A percentile compares a stretch with the other conserved stretches of the same genome.
phyloP scores from a whole-genome alignment of 2,329 filamentous ascomycete species.

The Beauveria sp. region DNA sequence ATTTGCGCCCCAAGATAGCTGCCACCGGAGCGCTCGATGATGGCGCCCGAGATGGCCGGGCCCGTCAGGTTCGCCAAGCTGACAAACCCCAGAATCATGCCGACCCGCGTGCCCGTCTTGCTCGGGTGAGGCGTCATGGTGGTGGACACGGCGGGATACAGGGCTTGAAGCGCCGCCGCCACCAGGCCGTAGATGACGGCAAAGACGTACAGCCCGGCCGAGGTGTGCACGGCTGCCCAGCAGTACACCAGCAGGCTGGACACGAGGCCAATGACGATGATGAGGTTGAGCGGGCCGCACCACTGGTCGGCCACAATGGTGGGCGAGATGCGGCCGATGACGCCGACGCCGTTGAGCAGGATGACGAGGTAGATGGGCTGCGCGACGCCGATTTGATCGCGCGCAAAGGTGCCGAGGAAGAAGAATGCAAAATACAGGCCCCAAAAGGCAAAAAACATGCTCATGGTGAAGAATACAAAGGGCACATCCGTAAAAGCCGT shows the following conservation, averaged over 20 bases:
- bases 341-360: conserved; percentile 43
- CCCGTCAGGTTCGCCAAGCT: conserved; percentile 23
- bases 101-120: conserved; percentile 26
- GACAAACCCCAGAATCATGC: conserved; percentile 28
- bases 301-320: conserved; percentile 39
- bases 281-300: conserved; percentile 43
- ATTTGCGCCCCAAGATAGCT: conserved; percentile 27
- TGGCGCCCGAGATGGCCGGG: conserved; percentile 19
- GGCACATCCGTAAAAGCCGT: conserved; percentile 34
- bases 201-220: conserved; percentile 20
- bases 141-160: conserved; percentile 43
- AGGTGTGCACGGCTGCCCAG: conserved; percentile 21
- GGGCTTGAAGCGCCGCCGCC: conserved; percentile 39
- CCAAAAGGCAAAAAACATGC: conserved; percentile 28
- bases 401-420: conserved; percentile 42
- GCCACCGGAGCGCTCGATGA: conserved; percentile 11
- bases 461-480: conserved; percentile 27
- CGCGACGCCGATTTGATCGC: conserved; percentile 20
- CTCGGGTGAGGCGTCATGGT: conserved; percentile 28
- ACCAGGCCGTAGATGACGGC: conserved; percentile 41
- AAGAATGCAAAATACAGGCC: conserved; percentile 37
- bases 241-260: conserved; percentile 21
- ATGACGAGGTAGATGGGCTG: conserved; percentile 20
- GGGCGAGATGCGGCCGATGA: conserved; percentile 41
- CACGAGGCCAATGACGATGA: conserved; percentile 31